Evolutionary conservation across 371 early-diverging fungal species (phyloP).

Genomic region (Encephalitozoon romaleae): DNA sequence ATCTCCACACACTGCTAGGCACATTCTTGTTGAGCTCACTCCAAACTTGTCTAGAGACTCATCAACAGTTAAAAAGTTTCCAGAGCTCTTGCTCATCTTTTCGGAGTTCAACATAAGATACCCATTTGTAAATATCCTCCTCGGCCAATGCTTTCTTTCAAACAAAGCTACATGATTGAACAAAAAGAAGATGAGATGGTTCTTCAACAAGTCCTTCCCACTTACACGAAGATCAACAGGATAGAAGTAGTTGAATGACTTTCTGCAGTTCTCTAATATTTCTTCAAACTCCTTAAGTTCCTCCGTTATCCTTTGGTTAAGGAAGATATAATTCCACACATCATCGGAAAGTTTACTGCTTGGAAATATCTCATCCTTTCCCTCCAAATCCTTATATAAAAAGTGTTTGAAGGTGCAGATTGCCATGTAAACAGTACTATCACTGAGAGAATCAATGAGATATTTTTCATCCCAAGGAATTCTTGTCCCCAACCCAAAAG

Average conservation of each 20-base stretch:
- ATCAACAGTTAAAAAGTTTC: slow-evolving; percentile 85
- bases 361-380: slow-evolving; percentile 72
- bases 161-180: slow-evolving; percentile 97
- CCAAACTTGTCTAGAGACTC: slow-evolving; percentile 79
- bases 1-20: slow-evolving; percentile 87
- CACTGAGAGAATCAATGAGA: slow-evolving; percentile 93
- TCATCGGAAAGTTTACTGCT: slow-evolving; percentile 77
- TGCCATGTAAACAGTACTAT: slow-evolving; percentile 99
- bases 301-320: slow-evolving; percentile 63
- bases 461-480: slow-evolving; percentile 90
- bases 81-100: slow-evolving; percentile 99
- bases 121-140: slow-evolving; percentile 83
- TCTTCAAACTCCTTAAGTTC: slow-evolving; percentile 65
- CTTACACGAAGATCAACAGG: slow-evolving; percentile 91
- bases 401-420: slow-evolving; percentile 94
- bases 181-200: slow-evolving; percentile 94
- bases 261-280: slow-evolving; percentile 42
- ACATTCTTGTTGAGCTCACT: slow-evolving; percentile 89
- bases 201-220: slow-evolving; percentile 93
- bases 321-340: slow-evolving; percentile 87
- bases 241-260: slow-evolving; percentile 81
- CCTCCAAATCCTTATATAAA: slow-evolving; percentile 68
- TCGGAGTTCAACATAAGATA: slow-evolving; percentile 86
- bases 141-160: slow-evolving; percentile 82
- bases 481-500: slow-evolving; percentile 87